Percentiles rank a stretch among this genome's conserved stretches.
Conservation (phyloP, 495 filamentous ascomycete species). For the Ramalina intermedia region DNA sequence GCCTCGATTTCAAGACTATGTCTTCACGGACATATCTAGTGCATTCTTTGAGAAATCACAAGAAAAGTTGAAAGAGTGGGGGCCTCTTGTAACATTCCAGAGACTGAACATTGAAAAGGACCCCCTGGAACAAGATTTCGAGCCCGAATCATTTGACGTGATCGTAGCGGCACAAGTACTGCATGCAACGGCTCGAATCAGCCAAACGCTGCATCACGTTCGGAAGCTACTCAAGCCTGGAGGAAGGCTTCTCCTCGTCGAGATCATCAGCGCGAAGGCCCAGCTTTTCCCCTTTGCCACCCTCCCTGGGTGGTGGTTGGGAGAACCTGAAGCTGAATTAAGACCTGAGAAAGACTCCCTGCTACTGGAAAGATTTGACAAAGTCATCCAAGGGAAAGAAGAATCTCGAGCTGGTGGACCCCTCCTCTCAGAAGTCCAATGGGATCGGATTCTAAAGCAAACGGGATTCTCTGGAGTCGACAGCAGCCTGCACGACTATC, state of each 20-base stretch:
- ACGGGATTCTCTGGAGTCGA: too few relatives aligned
- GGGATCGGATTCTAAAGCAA: too few relatives aligned
- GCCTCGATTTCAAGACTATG: constrained; percentile 13
- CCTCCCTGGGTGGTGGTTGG: constrained; percentile 36
- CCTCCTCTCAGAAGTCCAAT: too few relatives aligned
- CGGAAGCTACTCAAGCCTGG: constrained; percentile 24
- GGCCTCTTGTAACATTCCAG: constrained; percentile 16
- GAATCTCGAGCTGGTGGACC: too few relatives aligned
- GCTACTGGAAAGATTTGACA: too few relatives aligned
- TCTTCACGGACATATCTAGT: constrained; percentile 28
- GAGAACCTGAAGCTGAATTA: background rate
- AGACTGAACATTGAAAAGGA: constrained; percentile 34
- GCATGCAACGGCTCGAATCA: constrained; percentile 27
- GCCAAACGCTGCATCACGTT: constrained; percentile 19
- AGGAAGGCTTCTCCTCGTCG: constrained; percentile 25
- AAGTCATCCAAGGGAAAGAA: too few relatives aligned
- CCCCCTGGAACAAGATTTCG: constrained; percentile 33
- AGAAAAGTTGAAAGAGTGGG: constrained; percentile 26
- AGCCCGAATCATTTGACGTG: constrained; percentile 31
- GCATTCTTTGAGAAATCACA: constrained; percentile 35
- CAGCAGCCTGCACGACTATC: too few relatives aligned
- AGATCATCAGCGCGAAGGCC: constrained; percentile 18
- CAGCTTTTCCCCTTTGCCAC: constrained; percentile 7
- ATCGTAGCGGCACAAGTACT: constrained; percentile 36
- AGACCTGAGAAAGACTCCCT: constrained; percentile 2